Base-by-base conservation (phyloP, 495 filamentous ascomycete genomes). In the Glarea lozoyensis region DNA sequence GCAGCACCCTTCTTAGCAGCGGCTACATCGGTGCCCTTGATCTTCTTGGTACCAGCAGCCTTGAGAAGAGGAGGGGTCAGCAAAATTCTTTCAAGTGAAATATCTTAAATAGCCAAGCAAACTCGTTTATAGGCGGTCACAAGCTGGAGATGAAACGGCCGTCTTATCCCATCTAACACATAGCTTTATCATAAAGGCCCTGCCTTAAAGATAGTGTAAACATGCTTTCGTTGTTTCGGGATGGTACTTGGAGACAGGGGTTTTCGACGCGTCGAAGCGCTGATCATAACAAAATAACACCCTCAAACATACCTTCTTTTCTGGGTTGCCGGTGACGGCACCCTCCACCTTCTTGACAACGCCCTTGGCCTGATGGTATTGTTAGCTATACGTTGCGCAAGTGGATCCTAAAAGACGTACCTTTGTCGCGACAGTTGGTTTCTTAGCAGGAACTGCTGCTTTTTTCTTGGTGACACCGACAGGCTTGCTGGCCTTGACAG, bases 391-490 rank as follows among this genome's bases (percentile, higher is more conserved):
- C 18, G 21, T 1, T 35, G 6, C 22, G 9, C 11, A 43, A 34
- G 35, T 23, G 27, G 25, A 27, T 37, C 15, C 16, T 1, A 3
- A 46, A 40, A 31, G 25, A 32, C 43, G 47, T 24, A 70, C 71
- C 67, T 75, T 75, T 16, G 66, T 63, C 33, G 53, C 69, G 25
- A 62, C 60, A 40, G 53, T 53, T 25, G 53, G 43, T 50, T 71
- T 66, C 60, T 73, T 73, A 56, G 68, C 69, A 4, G 69, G 59
- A 25, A 57, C 55, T 3, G 63, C 43, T 13, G 59, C 59, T 59
- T 69, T 71, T 63, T 70, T 72, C 64, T 75, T 75, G 46, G 64
- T 69, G 20, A 73, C 69, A 42, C 70, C 72, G 23, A 59, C 50
- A 12, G 71, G 70, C 47, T 57, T 57, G 34, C 32, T 39, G 1